Percentiles rank a stretch among this genome's conserved stretches.
Evolutionary conservation across 371 early-diverging fungal species (phyloP).

Genomic region (Syncephalastrum contaminatum): DNA sequence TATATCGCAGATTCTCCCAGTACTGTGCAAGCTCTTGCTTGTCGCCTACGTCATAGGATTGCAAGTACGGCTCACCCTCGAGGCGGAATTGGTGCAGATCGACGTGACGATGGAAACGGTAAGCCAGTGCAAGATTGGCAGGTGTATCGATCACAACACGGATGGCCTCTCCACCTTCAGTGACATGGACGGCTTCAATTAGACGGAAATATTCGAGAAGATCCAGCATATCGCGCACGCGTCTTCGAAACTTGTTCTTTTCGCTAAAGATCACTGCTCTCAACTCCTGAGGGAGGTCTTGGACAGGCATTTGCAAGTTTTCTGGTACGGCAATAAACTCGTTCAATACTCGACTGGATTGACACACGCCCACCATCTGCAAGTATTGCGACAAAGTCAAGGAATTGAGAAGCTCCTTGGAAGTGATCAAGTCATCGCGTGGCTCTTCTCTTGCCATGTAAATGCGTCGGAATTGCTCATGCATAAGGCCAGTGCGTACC

Average conservation of each 20-base stretch:
- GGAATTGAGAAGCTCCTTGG: slow-evolving; percentile 10
- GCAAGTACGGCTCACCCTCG: slow-evolving; percentile 8
- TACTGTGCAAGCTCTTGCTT: slow-evolving; percentile 22
- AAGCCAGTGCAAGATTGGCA: slow-evolving; percentile 5
- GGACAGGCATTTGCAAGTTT: slow-evolving; percentile 1
- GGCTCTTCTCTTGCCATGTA: slow-evolving; percentile 13
- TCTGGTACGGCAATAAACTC: slow-evolving; percentile 13
- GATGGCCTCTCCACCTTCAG: no score
- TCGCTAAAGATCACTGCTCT: slow-evolving; percentile 5
- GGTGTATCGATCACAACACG: no score
- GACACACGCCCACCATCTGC: slow-evolving; percentile 23
- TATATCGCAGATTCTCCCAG: slow-evolving; percentile 42
- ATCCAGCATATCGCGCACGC: slow-evolving; percentile 12
- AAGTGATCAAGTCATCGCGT: no score
- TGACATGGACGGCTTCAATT: no score
- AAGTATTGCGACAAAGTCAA: slow-evolving; percentile 19
- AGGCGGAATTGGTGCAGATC: slow-evolving; percentile 12
- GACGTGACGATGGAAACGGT: slow-evolving; percentile 6
- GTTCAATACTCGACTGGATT: slow-evolving; percentile 1
- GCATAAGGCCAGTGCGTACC: slow-evolving; percentile 38
- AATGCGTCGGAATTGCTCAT: slow-evolving; percentile 22
- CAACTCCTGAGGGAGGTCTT: slow-evolving; percentile 17
- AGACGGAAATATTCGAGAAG: no score
- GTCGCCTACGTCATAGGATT: slow-evolving; percentile 16
- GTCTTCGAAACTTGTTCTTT: slow-evolving; percentile 17